Percentiles rank a stretch among this genome's conserved stretches.
Evolutionary conservation across 2,329 filamentous ascomycete species (phyloP).

Genomic region (Diaporthe sp.): DNA sequence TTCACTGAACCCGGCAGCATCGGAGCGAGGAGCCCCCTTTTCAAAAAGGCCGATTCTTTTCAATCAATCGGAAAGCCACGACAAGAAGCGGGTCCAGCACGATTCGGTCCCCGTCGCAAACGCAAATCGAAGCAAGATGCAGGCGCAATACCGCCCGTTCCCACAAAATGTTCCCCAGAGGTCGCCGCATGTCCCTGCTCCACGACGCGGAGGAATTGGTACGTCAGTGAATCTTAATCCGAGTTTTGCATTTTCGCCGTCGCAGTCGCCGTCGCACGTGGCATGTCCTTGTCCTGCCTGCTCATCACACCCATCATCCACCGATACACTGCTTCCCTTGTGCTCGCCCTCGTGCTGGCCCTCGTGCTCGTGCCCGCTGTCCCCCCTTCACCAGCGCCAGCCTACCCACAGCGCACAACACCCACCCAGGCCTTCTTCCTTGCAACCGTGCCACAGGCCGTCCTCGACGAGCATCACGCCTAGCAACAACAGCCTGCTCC

Average conservation of each 20-base stretch:
- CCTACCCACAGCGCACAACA: neutral
- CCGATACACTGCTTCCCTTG: slow-evolving; percentile 23
- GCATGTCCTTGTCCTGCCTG: slow-evolving; percentile 22
- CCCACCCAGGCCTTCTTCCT: neutral
- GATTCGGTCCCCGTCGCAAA: slow-evolving; percentile 27
- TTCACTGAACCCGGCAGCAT: slow-evolving; percentile 17
- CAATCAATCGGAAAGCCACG: slow-evolving; percentile 22
- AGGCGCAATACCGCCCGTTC: slow-evolving; percentile 62
- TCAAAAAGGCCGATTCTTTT: slow-evolving; percentile 6
- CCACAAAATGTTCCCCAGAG: slow-evolving; percentile 62
- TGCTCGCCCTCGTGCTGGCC: neutral
- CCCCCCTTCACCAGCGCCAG: neutral
- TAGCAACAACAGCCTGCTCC: neutral
- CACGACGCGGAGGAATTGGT: slow-evolving; percentile 66
- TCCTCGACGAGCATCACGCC: neutral
- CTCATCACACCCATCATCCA: slow-evolving; percentile 15
- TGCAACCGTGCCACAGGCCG: slow-evolving; percentile 7
- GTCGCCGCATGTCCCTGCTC: slow-evolving; percentile 58
- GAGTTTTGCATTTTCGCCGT: slow-evolving; percentile 28
- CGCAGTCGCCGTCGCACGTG: slow-evolving; percentile 22
- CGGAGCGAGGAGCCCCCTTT: slow-evolving; percentile 17
- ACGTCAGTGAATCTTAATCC: slow-evolving; percentile 40
- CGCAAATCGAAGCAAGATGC: slow-evolving; percentile 52
- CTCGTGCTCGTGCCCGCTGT: neutral
- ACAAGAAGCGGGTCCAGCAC: slow-evolving; percentile 25